phyloP scores from a whole-genome alignment of 2,329 filamentous ascomycete genomes.

The Colletotrichum sp. region DNA sequence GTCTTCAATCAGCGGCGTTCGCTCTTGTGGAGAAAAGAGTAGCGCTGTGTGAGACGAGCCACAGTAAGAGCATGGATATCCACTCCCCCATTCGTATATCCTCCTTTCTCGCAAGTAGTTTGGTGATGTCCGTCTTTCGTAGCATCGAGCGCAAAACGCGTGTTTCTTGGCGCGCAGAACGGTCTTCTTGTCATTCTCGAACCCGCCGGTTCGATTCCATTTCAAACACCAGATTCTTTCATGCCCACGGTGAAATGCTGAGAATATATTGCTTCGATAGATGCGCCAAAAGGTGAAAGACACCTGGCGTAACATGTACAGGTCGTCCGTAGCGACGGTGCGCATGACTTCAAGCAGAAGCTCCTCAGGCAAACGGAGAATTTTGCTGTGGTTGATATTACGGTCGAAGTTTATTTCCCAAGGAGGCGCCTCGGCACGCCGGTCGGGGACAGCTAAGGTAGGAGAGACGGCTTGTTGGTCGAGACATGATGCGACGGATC shows the following conservation, averaged over 20 bases:
- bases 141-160: neutral
- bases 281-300: neutral
- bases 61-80: neutral
- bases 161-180: neutral
- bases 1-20: too few species aligned
- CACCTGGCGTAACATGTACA: neutral
- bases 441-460: fast-evolving
- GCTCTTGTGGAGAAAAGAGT: too few species aligned
- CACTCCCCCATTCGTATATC: neutral
- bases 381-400: neutral
- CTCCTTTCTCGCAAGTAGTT: too few species aligned
- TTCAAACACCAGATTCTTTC: too few species aligned
- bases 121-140: neutral
- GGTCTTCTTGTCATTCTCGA: neutral
- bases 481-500: neutral
- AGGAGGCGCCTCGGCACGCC: neutral
- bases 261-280: neutral
- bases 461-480: fast-evolving
- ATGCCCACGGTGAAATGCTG: too few species aligned
- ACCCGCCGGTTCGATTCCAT: neutral
- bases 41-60: neutral
- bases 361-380: neutral
- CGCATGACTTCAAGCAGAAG: fast-evolving
- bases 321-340: neutral
- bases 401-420: neutral